Conservation (phyloP, 345 rosid genomes). For the Litchi chinensis region DNA sequence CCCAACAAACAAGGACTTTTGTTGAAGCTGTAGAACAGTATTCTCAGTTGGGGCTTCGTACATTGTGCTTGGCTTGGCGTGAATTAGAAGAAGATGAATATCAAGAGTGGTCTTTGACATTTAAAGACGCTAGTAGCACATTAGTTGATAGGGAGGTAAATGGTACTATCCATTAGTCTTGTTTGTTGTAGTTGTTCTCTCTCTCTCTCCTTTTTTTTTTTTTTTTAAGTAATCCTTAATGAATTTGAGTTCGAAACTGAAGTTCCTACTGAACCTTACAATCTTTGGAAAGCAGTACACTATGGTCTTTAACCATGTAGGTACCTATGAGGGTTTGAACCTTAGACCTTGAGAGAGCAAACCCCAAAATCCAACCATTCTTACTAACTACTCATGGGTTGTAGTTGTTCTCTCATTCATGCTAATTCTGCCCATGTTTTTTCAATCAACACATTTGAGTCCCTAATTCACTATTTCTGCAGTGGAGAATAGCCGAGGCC, state of each 20-base stretch:
- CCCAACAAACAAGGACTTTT: conserved; percentile 83
- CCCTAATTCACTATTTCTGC: conserved; percentile 34
- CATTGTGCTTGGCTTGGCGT: conserved; percentile 96
- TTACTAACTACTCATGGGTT: not conserved
- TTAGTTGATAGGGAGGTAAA: conserved; percentile 97
- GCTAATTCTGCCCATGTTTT: conserved; percentile 4
- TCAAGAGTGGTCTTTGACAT: conserved; percentile 81
- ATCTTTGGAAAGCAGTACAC: too few species aligned
- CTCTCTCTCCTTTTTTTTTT: too few species aligned
- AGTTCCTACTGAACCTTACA: too few species aligned
- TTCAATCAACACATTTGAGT: conserved; percentile 27
- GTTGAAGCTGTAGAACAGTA: conserved; percentile 90
- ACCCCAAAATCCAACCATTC: too few species aligned
- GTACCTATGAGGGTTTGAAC: too few species aligned
- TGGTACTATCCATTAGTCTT: conserved; percentile 21
- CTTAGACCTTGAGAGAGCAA: too few species aligned
- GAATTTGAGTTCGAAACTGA: too few species aligned
- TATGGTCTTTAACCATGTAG: too few species aligned
- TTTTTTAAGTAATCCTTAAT: too few species aligned
- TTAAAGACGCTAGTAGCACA: conserved; percentile 91
- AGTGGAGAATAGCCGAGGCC: conserved; percentile 99
- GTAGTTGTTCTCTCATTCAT: not conserved
- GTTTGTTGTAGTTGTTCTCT: not conserved
- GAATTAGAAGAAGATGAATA: conserved; percentile 84
- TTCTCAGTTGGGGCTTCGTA: conserved; percentile 90